phyloP scores from a whole-genome alignment of 768 basidiomycete species.

The Amanita rimosa region DNA sequence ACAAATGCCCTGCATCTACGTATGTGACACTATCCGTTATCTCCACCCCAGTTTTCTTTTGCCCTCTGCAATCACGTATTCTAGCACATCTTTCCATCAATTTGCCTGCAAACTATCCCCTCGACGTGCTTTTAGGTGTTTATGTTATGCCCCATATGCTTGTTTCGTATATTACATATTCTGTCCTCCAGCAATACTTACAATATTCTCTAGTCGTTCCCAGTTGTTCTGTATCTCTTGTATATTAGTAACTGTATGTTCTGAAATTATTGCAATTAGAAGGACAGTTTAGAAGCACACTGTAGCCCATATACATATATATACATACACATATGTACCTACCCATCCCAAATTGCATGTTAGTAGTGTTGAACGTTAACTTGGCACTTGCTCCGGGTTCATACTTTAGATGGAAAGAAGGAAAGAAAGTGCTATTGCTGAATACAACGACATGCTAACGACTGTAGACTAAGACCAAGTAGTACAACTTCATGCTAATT shows the following conservation, averaged over 20 bases:
- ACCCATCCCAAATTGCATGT: not conserved
- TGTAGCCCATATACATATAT: no score
- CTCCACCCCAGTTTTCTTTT: not conserved
- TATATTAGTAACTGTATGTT: not conserved
- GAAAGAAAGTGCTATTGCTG: no score
- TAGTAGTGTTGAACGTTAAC: no score
- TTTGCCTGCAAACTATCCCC: constrained; percentile 1
- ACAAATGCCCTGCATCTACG: not conserved
- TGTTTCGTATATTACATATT: not conserved
- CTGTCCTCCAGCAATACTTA: not conserved
- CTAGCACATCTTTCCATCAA: constrained; percentile 1
- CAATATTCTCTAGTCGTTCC: not conserved
- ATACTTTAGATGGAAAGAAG: no score
- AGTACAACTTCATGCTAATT: not conserved
- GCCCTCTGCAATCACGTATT: constrained; percentile 1
- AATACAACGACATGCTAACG: not conserved
- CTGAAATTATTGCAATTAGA: not conserved
- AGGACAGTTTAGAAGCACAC: not conserved
- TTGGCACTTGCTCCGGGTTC: no score
- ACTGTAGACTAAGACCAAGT: not conserved
- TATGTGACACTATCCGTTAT: not conserved
- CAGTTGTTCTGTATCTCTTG: not conserved
- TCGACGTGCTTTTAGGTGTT: not conserved
- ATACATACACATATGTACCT: not conserved
- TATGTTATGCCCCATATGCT: not conserved